Conservation (phyloP, 345 rosid species). For the Citrus inodora region DNA sequence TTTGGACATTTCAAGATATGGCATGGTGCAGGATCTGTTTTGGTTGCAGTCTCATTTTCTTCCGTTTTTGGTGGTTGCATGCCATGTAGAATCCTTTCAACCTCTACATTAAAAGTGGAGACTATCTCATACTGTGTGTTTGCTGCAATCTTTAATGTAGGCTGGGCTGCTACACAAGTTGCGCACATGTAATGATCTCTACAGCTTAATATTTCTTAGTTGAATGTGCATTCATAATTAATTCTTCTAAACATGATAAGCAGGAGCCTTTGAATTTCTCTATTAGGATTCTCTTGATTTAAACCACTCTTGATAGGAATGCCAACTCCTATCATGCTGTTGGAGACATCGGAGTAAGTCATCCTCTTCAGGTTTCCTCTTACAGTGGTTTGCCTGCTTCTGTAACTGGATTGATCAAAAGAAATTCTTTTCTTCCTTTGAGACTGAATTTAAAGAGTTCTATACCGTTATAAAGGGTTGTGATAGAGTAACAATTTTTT, state of each 20-base stretch:
- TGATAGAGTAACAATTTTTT: not conserved
- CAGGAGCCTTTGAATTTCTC: not conserved
- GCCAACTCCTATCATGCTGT: not conserved
- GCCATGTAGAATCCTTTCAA: conserved; percentile 64
- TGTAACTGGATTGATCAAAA: not conserved
- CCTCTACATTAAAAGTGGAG: conserved; percentile 41
- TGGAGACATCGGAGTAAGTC: not conserved
- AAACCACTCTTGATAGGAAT: not conserved
- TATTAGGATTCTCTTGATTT: conserved; percentile 1
- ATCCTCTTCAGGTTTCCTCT: not conserved
- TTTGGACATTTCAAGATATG: conserved; percentile 95
- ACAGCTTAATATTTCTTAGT: not conserved
- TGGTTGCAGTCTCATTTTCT: conserved; percentile 91
- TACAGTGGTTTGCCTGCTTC: not conserved
- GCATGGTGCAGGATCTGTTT: conserved; percentile 89
- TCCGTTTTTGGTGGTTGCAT: conserved; percentile 92
- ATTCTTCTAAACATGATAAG: not conserved
- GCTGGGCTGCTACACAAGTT: conserved; percentile 99
- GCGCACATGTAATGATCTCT: conserved; percentile 76
- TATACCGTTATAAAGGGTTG: not conserved
- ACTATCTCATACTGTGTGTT: conserved; percentile 75
- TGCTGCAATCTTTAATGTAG: conserved; percentile 91
- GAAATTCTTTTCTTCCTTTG: not conserved
- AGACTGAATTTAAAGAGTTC: not conserved
- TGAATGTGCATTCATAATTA: conserved; percentile 4